These are phyloP conservation scores for Boletus sp. DNA, from an alignment of 1,284 basidiomycete genomes.

Conservation along the genomic window DNA sequence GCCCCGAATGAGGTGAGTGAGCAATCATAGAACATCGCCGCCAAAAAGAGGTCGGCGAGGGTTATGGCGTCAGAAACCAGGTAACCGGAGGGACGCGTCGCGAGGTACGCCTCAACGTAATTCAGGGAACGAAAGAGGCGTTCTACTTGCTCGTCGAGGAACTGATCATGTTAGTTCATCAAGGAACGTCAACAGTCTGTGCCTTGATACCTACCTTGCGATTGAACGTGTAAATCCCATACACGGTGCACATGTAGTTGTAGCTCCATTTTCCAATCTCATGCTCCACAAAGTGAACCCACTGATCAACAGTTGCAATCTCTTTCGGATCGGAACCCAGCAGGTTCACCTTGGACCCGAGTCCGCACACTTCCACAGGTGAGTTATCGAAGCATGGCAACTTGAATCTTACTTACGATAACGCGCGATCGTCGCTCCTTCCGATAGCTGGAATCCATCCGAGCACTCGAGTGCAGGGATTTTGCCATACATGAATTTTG, in stretches of 20 bases:
- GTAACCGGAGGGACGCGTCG: conserved; percentile 45
- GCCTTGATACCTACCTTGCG: not conserved
- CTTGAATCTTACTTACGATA: conserved; percentile 44
- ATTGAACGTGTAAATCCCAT: not conserved
- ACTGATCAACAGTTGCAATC: conserved; percentile 51
- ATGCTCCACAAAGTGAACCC: conserved; percentile 52
- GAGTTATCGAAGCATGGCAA: not conserved
- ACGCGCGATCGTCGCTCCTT: conserved; percentile 56
- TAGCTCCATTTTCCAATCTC: conserved; percentile 37
- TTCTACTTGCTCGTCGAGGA: conserved; percentile 9
- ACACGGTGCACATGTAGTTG: not conserved
- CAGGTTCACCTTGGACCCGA: conserved; percentile 50
- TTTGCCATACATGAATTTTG: conserved; percentile 50
- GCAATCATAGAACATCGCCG: conserved; percentile 39
- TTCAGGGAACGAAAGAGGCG: conserved; percentile 31
- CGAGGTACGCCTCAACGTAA: conserved; percentile 53
- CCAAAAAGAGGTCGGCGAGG: conserved; percentile 58
- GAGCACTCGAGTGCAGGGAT: conserved; percentile 54
- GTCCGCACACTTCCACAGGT: conserved; percentile 44
- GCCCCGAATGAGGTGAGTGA: conserved; percentile 39
- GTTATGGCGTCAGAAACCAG: conserved; percentile 62
- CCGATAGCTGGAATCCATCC: conserved; percentile 54
- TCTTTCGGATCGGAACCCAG: conserved; percentile 49
- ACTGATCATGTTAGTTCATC: not conserved
- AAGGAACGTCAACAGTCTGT: not conserved